These are phyloP conservation scores for Cryptococcus maquisensis DNA, from an alignment of 1,284 basidiomycete genomes.

Conservation along the genomic window DNA sequence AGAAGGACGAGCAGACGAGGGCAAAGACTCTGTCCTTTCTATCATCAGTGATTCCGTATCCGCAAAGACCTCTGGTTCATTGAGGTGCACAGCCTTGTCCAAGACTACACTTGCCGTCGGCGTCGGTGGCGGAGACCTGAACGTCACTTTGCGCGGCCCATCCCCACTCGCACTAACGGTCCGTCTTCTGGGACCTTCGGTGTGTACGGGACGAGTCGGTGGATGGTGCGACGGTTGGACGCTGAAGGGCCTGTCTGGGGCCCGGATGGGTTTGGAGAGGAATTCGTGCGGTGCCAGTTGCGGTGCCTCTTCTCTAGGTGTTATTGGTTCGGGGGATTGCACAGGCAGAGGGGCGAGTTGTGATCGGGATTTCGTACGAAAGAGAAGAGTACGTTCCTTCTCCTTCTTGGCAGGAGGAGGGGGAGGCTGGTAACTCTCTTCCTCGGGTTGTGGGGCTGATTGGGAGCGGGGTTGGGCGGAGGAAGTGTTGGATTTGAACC, in stretches of 20 bases:
- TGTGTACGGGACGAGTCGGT: background rate
- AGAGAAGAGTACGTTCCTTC: background rate
- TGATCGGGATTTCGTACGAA: too few relatives aligned
- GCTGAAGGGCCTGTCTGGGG: background rate
- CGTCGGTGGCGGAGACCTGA: constrained; percentile 31
- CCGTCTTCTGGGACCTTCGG: constrained; percentile 1
- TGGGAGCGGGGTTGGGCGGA: background rate
- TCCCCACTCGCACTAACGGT: constrained; percentile 17
- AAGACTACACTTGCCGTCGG: constrained; percentile 27
- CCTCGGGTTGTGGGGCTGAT: background rate
- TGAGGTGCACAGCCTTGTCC: constrained; percentile 10
- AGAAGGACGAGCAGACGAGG: constrained; percentile 1
- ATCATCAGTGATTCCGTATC: too few relatives aligned
- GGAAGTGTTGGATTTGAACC: constrained; percentile 15
- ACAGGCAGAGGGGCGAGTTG: too few relatives aligned
- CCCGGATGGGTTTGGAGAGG: background rate
- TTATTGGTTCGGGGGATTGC: too few relatives aligned
- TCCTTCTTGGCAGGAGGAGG: background rate
- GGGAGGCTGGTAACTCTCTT: background rate
- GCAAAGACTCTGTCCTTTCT: too few relatives aligned
- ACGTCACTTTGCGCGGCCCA: constrained; percentile 32
- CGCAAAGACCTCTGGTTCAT: background rate
- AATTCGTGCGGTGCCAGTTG: background rate
- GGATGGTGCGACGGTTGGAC: background rate
- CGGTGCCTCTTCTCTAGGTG: background rate